These are phyloP conservation scores for Nannizziopsis arthrosporioides DNA, from an alignment of 2,329 filamentous ascomycete species.

Conservation along the genomic window DNA sequence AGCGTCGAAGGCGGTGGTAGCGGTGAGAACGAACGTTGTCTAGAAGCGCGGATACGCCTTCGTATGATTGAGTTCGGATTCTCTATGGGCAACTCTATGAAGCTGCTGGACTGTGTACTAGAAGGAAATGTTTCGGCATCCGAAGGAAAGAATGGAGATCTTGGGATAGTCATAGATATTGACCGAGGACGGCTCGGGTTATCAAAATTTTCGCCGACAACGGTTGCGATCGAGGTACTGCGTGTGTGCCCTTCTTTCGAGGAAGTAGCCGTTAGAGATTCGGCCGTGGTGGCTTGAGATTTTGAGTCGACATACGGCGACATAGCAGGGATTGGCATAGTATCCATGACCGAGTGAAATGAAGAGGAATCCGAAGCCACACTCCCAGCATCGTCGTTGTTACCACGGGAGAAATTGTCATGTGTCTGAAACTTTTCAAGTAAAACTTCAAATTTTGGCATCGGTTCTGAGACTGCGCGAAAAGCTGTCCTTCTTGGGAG, in stretches of 20 bases:
- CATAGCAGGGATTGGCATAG: conserved; percentile 14
- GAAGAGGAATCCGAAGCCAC: conserved; percentile 32
- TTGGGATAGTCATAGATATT: too few species aligned
- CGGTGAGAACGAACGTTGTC: conserved; percentile 51
- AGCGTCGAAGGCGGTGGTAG: conserved; percentile 58
- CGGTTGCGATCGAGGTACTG: conserved; percentile 23
- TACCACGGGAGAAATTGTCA: conserved; percentile 17
- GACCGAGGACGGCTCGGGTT: too few species aligned
- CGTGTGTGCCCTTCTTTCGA: conserved; percentile 18
- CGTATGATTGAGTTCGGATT: conserved; percentile 32
- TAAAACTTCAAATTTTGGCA: conserved; percentile 27
- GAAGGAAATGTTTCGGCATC: not conserved
- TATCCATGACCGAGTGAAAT: conserved; percentile 29
- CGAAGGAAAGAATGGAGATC: not conserved
- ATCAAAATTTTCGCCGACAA: conserved; percentile 8
- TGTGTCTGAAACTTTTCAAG: conserved; percentile 30
- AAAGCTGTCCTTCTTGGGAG: conserved; percentile 11
- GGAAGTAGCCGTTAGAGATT: conserved; percentile 13
- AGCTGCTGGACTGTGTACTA: not conserved
- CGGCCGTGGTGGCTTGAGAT: conserved; percentile 13
- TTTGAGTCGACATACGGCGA: conserved; percentile 16
- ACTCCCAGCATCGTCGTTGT: conserved; percentile 21
- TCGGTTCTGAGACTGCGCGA: conserved; percentile 22
- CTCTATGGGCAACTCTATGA: conserved; percentile 12
- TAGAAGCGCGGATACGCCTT: conserved; percentile 45